Percentiles rank a stretch among this genome's conserved stretches.
These are phyloP conservation scores for Leccinum pallidistipes DNA, from an alignment of 1,284 basidiomycete genomes.

Conservation along the genomic window DNA sequence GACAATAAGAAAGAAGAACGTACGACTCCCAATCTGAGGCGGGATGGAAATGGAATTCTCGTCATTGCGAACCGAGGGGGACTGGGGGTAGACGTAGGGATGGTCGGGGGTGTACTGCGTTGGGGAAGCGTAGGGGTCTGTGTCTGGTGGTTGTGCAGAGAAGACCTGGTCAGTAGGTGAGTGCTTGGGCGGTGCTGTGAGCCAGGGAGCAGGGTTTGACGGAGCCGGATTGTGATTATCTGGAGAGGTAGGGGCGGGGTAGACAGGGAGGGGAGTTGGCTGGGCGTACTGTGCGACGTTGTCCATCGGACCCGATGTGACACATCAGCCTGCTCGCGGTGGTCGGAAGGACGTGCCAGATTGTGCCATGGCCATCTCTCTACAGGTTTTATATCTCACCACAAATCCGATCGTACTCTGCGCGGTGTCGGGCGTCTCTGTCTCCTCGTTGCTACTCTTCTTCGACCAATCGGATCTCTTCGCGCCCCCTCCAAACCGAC, in stretches of 20 bases:
- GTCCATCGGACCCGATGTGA: slow-evolving; percentile 40
- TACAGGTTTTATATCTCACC: slow-evolving; percentile 33
- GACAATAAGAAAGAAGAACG: slow-evolving; percentile 21
- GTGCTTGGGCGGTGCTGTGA: slow-evolving; percentile 13
- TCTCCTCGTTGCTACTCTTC: slow-evolving; percentile 30
- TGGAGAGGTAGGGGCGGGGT: slow-evolving; percentile 32
- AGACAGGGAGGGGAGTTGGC: slow-evolving; percentile 35
- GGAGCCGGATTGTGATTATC: slow-evolving; percentile 29
- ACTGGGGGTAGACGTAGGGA: slow-evolving; percentile 32
- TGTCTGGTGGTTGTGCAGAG: slow-evolving; percentile 25
- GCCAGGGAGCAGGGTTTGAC: slow-evolving; percentile 24
- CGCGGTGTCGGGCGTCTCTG: slow-evolving; percentile 24
- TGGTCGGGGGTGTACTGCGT: slow-evolving; percentile 37
- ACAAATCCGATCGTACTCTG: slow-evolving; percentile 20
- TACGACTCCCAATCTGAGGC: slow-evolving; percentile 65
- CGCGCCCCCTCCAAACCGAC: slow-evolving; percentile 26
- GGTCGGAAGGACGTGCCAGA: slow-evolving; percentile 34
- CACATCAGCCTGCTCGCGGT: slow-evolving; percentile 27
- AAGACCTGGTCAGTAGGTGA: slow-evolving; percentile 37
- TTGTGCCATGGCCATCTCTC: slow-evolving; percentile 26
- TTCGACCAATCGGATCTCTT: slow-evolving; percentile 22
- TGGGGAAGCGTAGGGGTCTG: slow-evolving; percentile 38
- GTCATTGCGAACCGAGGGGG: slow-evolving; percentile 30
- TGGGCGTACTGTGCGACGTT: slow-evolving; percentile 37
- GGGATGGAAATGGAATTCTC: slow-evolving; percentile 32